Evolutionary conservation across 2,329 filamentous ascomycete genomes (phyloP).

Genomic region (Pestalotiopsis sp.): DNA sequence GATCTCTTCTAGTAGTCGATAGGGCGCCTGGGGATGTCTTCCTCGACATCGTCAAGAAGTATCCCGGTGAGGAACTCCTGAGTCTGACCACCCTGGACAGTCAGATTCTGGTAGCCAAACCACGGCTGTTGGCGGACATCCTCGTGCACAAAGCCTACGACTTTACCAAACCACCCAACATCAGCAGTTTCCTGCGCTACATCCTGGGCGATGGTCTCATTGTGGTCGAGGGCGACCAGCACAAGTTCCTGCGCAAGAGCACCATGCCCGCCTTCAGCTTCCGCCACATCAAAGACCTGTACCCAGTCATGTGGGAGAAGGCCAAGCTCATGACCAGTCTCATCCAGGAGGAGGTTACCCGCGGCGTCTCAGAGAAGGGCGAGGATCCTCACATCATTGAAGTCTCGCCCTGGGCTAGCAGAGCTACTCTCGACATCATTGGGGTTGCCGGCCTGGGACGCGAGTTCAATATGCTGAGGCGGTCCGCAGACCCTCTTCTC

Average conservation of each 20-base stretch:
- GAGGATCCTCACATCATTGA: constrained; percentile 32
- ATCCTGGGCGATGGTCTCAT: constrained; percentile 64
- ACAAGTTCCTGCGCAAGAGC: constrained; percentile 70
- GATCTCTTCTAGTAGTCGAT: constrained; percentile 18
- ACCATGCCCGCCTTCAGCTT: constrained; percentile 69
- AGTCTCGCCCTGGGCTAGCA: constrained; percentile 52
- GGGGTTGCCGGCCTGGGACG: constrained; percentile 59
- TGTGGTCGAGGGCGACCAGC: constrained; percentile 69
- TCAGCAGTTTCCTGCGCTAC: constrained; percentile 50
- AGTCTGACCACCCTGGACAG: constrained; percentile 20
- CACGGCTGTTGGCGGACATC: constrained; percentile 50
- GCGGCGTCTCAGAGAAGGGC: not conserved
- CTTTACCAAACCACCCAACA: constrained; percentile 51
- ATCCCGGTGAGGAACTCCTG: constrained; percentile 24
- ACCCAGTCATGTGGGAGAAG: constrained; percentile 71
- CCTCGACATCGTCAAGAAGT: constrained; percentile 22
- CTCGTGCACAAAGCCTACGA: constrained; percentile 54
- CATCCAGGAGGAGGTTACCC: constrained; percentile 36
- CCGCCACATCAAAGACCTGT: constrained; percentile 70
- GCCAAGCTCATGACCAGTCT: constrained; percentile 34
- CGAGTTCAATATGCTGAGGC: constrained; percentile 49
- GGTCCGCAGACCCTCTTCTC: constrained; percentile 41
- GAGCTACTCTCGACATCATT: constrained; percentile 62
- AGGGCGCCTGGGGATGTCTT: constrained; percentile 20
- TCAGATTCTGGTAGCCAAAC: constrained; percentile 23